Conservation (phyloP, 2,329 filamentous ascomycete genomes). For the Fusarium sambucinum region DNA sequence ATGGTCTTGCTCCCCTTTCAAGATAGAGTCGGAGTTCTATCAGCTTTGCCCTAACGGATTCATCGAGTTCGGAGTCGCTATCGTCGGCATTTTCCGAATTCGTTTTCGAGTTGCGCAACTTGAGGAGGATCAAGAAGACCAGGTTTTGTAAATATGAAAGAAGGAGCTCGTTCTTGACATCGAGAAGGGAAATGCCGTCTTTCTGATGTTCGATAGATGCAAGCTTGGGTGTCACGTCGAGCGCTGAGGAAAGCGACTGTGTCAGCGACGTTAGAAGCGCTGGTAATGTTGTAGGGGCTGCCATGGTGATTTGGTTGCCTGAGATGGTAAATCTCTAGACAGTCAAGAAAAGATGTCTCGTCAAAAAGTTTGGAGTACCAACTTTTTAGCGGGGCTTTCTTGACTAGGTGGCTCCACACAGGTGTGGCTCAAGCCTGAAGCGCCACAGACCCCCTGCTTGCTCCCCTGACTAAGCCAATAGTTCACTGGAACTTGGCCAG, state of each 20-base stretch:
- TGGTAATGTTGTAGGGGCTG: conserved; percentile 63
- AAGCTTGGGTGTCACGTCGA: conserved; percentile 74
- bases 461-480: conserved; percentile 45
- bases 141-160: conserved; percentile 96
- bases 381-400: conserved; percentile 51
- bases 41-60: conserved; percentile 83
- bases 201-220: conserved; percentile 76
- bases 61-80: conserved; percentile 64
- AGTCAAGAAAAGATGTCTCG: conserved; percentile 20
- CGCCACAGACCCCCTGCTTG: conserved; percentile 34
- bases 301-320: conserved; percentile 55
- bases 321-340: conserved; percentile 31
- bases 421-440: conserved; percentile 10
- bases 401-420: conserved; percentile 8
- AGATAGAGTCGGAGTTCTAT: conserved; percentile 91
- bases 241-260: conserved; percentile 70
- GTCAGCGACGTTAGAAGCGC: conserved; percentile 66
- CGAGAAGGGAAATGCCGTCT: conserved; percentile 92
- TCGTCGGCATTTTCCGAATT: conserved; percentile 46
- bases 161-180: conserved; percentile 97
- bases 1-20: conserved; percentile 89
- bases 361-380: conserved; percentile 48
- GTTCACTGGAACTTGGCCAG: conserved; percentile 43
- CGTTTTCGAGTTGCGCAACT: conserved; percentile 71
- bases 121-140: conserved; percentile 86